Base-by-base conservation (phyloP, 352 stramenopile genomes). In the Pythium pyrilobum region DNA sequence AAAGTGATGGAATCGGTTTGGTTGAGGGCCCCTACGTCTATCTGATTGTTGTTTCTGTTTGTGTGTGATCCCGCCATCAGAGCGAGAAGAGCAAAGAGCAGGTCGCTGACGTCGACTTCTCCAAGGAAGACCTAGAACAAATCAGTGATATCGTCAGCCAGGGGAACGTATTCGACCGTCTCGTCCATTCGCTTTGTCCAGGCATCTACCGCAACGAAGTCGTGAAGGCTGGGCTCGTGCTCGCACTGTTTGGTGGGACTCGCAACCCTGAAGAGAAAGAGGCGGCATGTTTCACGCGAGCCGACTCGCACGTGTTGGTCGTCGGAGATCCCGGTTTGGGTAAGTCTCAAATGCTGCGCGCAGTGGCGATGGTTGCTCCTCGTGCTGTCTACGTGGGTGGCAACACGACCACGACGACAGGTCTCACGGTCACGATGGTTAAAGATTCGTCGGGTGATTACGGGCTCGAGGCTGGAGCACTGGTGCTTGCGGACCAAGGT, bases 161-260 rank as follows among this genome's bases (percentile, higher is more conserved):
- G 41, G 87, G 69, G 11, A 81, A 89, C 58, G 66, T 90, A 3
- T 97, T 98, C 62, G 86, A 95, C 58, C 72, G 97, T 5, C 64
- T 98, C 4, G 86, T 98, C 4, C 69, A 82, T 42, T 97, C 85
- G 16, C 62, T 98, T 13, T 98, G 90, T 65, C 95, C 95, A n/a
- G 71, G 71, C 24, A 98, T 98, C 43, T 97, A 96, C 71, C 92
- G 95, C 27, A 94, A 98, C 59, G 89, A 98, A 56, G 61, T 97
- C 29, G 91, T 98, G 23, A 98, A 98, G 67, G 74, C 74, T 5
- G 94, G 94, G 1, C 78, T 98, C 18, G 52, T 97, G 8, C 70
- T 98, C 1, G 89, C 77, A 41, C 74, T 98, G 0, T 85, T 97
- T 48, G 92, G 93, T 40, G 94, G 94, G 3, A 96, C 92, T 15